These are phyloP conservation scores for Pythium aphanidermatum DNA, from an alignment of 352 stramenopile species.

Conservation along the genomic window DNA sequence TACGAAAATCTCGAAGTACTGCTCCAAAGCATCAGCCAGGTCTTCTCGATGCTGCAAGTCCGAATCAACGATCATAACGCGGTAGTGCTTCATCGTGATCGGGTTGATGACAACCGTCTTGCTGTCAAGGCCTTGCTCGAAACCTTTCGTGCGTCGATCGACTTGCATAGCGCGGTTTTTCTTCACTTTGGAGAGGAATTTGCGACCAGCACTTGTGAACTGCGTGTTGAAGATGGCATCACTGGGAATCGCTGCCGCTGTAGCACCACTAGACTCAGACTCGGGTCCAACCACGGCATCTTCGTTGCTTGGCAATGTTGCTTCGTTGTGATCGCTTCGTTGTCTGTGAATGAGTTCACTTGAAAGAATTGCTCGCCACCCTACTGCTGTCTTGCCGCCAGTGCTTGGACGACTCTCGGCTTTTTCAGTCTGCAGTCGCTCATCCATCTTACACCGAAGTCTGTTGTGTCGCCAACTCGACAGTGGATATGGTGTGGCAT, in stretches of 20 bases:
- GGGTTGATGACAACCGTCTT: slow-evolving; percentile 41
- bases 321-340: no score
- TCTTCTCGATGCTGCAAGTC: slow-evolving; percentile 60
- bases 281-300: no score
- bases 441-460: no score
- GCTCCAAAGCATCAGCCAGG: slow-evolving; percentile 53
- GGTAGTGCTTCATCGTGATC: slow-evolving; percentile 55
- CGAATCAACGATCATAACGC: slow-evolving; percentile 55
- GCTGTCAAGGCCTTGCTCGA: slow-evolving; percentile 43
- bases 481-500: no score
- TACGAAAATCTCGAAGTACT: slow-evolving; percentile 63
- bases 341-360: no score
- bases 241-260: slow-evolving; percentile 23
- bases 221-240: slow-evolving; percentile 80
- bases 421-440: neutral
- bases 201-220: slow-evolving; percentile 57
- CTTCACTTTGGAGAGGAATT: slow-evolving; percentile 66
- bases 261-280: slow-evolving; percentile 4
- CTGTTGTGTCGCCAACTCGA: no score
- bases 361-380: neutral
- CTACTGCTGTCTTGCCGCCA: neutral
- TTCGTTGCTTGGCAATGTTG: no score
- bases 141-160: slow-evolving; percentile 54
- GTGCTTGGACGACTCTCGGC: slow-evolving; percentile 3
- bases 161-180: slow-evolving; percentile 75